These are phyloP conservation scores for Agaricus sinodeliciosus DNA, from an alignment of 768 basidiomycete genomes.

Conservation along the genomic window DNA sequence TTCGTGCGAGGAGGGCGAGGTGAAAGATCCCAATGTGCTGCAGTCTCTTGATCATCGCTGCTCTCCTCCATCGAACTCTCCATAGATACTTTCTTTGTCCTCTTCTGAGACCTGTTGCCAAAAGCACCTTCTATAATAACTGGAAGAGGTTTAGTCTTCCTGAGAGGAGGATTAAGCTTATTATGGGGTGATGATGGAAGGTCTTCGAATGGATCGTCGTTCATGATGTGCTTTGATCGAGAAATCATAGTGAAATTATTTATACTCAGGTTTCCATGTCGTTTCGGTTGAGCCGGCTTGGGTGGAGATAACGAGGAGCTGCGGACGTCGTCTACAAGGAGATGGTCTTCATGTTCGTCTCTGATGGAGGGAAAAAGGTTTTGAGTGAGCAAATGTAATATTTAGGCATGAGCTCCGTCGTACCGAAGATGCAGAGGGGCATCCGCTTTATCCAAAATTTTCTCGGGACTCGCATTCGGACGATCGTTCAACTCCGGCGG, in stretches of 20 bases:
- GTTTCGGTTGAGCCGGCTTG: not conserved
- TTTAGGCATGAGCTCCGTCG: no score
- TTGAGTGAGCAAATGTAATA: no score
- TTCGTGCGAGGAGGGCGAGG: no score
- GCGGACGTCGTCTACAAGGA: not conserved
- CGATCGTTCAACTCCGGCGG: not conserved
- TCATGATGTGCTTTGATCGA: not conserved
- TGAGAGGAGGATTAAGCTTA: not conserved
- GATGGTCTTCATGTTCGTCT: not conserved
- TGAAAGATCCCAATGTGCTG: no score
- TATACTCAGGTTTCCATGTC: not conserved
- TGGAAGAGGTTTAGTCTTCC: not conserved
- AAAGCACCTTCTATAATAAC: not conserved
- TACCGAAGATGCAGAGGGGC: no score
- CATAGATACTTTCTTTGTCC: not conserved
- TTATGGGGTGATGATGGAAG: not conserved
- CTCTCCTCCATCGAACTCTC: conserved; percentile 1
- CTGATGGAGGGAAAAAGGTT: not conserved
- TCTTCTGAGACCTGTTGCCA: not conserved
- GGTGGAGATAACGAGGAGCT: not conserved
- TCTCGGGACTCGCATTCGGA: not conserved
- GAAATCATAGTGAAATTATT: not conserved
- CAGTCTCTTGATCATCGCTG: not conserved
- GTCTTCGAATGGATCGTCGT: conserved; percentile 6
- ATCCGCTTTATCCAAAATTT: no score